These are phyloP conservation scores for Tetrahymena malaccensis DNA, from an alignment of 73 alveolate species.

Conservation along the genomic window DNA sequence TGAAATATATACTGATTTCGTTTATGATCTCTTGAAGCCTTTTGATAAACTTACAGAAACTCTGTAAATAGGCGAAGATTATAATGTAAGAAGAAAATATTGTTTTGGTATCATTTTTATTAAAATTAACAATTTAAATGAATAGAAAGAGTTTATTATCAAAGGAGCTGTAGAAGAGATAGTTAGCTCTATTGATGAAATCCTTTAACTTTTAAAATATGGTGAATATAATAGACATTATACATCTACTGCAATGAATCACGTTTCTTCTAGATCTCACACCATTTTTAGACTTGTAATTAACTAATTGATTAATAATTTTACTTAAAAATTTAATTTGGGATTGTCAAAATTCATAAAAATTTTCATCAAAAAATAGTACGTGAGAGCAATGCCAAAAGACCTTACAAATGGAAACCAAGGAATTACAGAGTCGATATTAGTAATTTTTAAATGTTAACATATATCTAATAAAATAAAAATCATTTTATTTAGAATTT, in stretches of 20 bases:
- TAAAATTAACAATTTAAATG: background rate
- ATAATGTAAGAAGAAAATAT: background rate
- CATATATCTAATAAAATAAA: background rate
- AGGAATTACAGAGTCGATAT: background rate
- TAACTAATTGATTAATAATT: conserved; percentile 19
- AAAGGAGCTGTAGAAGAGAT: conserved; percentile 67
- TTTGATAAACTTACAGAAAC: conserved; percentile 28
- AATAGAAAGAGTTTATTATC: conserved; percentile 48
- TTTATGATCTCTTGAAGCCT: conserved; percentile 83
- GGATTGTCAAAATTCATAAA: no score
- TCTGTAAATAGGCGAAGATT: conserved; percentile 47
- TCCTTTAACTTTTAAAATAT: conserved; percentile 50
- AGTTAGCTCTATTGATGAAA: conserved; percentile 63
- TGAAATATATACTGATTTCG: conserved; percentile 91
- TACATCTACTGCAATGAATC: conserved; percentile 77
- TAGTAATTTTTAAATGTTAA: background rate
- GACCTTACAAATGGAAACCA: background rate
- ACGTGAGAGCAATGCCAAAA: conserved; percentile 19
- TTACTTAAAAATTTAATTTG: no score
- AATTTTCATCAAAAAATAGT: background rate
- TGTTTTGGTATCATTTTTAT: no score
- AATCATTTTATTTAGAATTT: conserved; percentile 38
- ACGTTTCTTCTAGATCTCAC: conserved; percentile 69
- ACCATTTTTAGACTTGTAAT: conserved; percentile 59
- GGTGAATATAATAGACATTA: conserved; percentile 75